Evolutionary conservation across 1,284 basidiomycete genomes (phyloP), one percentile per base, ranked within the genome.

Genomic region (Ceratobasidium papillatum): DNA sequence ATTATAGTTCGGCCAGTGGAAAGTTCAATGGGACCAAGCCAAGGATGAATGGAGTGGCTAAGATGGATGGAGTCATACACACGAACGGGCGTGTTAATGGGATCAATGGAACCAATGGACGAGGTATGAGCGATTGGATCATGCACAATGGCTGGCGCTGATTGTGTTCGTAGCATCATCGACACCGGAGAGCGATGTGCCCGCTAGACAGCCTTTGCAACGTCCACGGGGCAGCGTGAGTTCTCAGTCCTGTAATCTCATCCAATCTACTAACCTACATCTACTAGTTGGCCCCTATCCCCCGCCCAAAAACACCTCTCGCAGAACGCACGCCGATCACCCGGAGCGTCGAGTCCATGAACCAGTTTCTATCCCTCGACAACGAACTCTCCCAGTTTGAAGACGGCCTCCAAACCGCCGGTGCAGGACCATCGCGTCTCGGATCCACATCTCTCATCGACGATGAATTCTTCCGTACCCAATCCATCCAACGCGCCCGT

Each of bases 301-400:
- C 65, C 3, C 65, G 11, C 14, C 49, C 65, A 2, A 47, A 68
- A 56, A 51, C 54, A 0, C 81, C 86, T 0, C 92, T 94, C 76
- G 82, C 82, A 1, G 92, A 94, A 36, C 86, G 85, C 51, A 87
- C 88, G 3, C 94, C 94, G 0, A 87, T 97, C 38, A 81, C 90
- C 12, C 90, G 96, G n/a, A 94, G 92, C 0, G 84, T 90, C 0
- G 86, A 90, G 76, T 88, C 89, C 32, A 97, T 97, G 94, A 80
- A 84, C 1, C 77, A 83, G 62, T 93, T 93, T 78, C 79, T 80
- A 38, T 83, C 86, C 51, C 82, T 93, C 9, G 90, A 93, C 77
- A 79, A 77, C 14, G 86, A 87, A 22, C 78, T 85, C 22, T 82
- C 84, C 41, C 75, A 78, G 25, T 61, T 74, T 38, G 61, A 73